Evolutionary conservation across 2,329 filamentous ascomycete species (phyloP), one percentile per base, ranked within the genome.

Genomic region (Coniosporium tulheliwenetii): DNA sequence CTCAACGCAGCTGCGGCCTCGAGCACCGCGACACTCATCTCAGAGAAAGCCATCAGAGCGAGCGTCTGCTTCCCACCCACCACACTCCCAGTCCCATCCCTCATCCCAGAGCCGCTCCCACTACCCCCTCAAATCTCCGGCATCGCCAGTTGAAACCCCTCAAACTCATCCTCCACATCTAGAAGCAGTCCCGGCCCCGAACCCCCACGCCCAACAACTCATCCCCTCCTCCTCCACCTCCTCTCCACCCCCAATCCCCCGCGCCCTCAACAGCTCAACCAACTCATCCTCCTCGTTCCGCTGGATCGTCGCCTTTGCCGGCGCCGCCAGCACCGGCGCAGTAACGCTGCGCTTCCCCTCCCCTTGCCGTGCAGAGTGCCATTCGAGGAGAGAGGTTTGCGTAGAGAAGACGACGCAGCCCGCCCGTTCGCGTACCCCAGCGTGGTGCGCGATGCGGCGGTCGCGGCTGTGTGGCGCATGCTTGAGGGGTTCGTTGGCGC

Each of bases 371-470:
- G 16, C 36, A 26, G 19, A 26, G 19, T 35, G 14, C 19, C 19
- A 7, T 7, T 7, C 19, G 8, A 8, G 3, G 36, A 14, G 3
- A 55, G 44, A 5, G 54, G 53, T 8, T 44, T 44, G 9, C 53
- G 48, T 4, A 67, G 47, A 19, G 55, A 56, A 7, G 58, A 58
- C 14, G 67, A 67, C 2, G 69, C 63, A 9, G 65, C 63, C 30
- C 84, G 75, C 30, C 87, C 86, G 57, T 81, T 85, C 42, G 75
- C 83, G 56, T 93, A 94, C 12, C 87, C 87, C 35, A 94, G 71
- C 0, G 86, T 94, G 41, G 77, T 87, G 46, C 79, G 76, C 1
- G 86, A 93, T 5, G 77, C 77, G 5, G 73, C 74, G 15, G 74
- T 70, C 1, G 81, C 79, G 9, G 72, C 67, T 8, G 70, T 70